Evolutionary conservation across 2,329 filamentous ascomycete genomes (phyloP).

Genomic region (Phialocephala sp.): DNA sequence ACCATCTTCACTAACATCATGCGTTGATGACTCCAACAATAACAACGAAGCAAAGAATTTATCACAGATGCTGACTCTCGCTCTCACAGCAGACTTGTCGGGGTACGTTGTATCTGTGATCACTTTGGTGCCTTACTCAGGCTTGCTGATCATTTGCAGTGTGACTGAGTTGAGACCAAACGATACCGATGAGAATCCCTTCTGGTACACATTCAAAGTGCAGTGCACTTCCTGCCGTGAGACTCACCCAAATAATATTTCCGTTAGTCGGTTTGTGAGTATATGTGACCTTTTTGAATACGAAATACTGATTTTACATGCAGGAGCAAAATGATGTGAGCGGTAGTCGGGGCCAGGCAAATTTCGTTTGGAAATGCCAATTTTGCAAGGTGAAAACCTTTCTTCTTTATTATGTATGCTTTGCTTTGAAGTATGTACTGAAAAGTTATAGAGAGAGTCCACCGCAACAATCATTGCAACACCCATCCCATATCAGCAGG

Average conservation of each 20-base stretch:
- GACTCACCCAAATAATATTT: conserved; percentile 83
- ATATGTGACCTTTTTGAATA: neutral
- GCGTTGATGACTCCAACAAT: neutral
- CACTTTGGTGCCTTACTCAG: neutral
- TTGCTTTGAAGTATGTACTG: neutral
- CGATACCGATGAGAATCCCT: conserved; percentile 81
- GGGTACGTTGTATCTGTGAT: conserved; percentile 56
- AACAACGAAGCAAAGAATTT: conserved; percentile 15
- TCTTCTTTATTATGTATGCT: neutral
- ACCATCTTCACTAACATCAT: conserved; percentile 12
- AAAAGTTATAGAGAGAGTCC: conserved; percentile 69
- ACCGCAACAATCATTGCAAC: conserved; percentile 82
- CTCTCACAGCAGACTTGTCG: conserved; percentile 70
- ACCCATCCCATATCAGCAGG: conserved; percentile 73
- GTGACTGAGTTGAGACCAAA: conserved; percentile 88
- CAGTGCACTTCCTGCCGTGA: conserved; percentile 98
- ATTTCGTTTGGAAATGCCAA: conserved; percentile 99
- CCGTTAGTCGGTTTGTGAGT: conserved; percentile 82
- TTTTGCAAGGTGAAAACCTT: conserved; percentile 79
- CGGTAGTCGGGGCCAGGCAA: conserved; percentile 92
- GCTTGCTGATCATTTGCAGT: conserved; percentile 52
- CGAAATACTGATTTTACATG: conserved; percentile 12
- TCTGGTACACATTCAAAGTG: conserved; percentile 97
- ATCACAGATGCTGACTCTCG: conserved; percentile 64
- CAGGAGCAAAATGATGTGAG: conserved; percentile 91